phyloP scores from a whole-genome alignment of 768 basidiomycete species.

The Panaeolus cyanescens region DNA sequence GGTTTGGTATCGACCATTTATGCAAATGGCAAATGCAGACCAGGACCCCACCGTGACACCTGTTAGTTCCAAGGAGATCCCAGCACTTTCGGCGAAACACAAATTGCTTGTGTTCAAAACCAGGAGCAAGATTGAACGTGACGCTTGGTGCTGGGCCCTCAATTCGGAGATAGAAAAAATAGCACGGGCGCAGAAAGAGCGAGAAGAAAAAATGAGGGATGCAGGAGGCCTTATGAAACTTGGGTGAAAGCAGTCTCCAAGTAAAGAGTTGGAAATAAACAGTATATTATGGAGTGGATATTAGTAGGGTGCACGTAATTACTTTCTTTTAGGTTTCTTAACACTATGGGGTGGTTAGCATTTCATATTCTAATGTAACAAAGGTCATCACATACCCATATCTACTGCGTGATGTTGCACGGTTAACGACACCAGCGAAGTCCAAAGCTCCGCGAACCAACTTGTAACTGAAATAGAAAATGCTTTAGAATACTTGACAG shows the following conservation, averaged over 20 bases:
- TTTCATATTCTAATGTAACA: background rate
- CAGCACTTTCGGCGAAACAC: constrained; percentile 55
- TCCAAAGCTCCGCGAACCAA: constrained; percentile 91
- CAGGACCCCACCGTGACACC: constrained; percentile 28
- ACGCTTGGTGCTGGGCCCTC: constrained; percentile 94
- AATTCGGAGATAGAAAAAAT: constrained; percentile 88
- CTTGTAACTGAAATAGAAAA: constrained; percentile 71
- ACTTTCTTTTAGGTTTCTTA: constrained; percentile 87
- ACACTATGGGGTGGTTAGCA: constrained; percentile 39
- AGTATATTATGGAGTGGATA: background rate
- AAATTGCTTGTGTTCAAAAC: constrained; percentile 70
- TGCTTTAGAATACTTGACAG: background rate
- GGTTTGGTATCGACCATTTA: constrained; percentile 63
- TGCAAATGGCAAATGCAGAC: constrained; percentile 26
- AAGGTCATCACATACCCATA: constrained; percentile 68
- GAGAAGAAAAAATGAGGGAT: constrained; percentile 69
- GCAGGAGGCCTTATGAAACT: constrained; percentile 56
- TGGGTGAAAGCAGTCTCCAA: constrained; percentile 11
- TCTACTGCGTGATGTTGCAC: constrained; percentile 81
- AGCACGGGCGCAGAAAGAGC: constrained; percentile 56
- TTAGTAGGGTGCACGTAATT: constrained; percentile 10
- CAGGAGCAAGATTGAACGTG: constrained; percentile 84
- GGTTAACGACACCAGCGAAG: constrained; percentile 85
- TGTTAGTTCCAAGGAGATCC: constrained; percentile 37
- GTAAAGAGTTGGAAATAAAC: background rate